Conservation (phyloP, 2,329 filamentous ascomycete species). For the Aspergillus glaucus region DNA sequence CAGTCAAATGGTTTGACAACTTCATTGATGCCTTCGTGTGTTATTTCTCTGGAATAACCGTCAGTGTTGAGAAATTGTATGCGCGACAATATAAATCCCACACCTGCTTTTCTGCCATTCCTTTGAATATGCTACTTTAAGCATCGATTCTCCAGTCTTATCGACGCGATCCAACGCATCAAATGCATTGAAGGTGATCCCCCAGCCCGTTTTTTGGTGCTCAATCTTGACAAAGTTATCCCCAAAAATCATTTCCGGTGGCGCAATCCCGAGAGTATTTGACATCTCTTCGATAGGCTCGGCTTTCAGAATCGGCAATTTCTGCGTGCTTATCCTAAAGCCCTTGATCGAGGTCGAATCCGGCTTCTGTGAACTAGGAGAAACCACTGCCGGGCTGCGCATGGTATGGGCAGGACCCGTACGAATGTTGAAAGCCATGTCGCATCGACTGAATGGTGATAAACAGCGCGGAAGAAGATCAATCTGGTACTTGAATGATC, state of each 20-base stretch:
- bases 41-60: conserved; percentile 56
- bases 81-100: conserved; percentile 12
- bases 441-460: not conserved
- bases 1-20: conserved; percentile 96
- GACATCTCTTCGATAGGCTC: conserved; percentile 83
- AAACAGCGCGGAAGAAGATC: conserved; percentile 1
- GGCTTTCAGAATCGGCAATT: conserved; percentile 90
- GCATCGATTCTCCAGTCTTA: conserved; percentile 85
- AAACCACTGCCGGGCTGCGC: conserved; percentile 51
- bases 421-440: conserved; percentile 11
- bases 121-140: conserved; percentile 86
- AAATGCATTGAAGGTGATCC: conserved; percentile 72
- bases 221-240: conserved; percentile 78
- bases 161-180: conserved; percentile 87
- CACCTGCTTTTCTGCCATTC: conserved; percentile 72
- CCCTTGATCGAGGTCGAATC: conserved; percentile 57
- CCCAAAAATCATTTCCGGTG: conserved; percentile 98
- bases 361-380: conserved; percentile 39
- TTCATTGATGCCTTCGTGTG: conserved; percentile 80
- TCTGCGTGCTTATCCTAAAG: conserved; percentile 74
- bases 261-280: conserved; percentile 69
- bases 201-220: conserved; percentile 71
- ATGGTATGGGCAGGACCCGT: conserved; percentile 7
- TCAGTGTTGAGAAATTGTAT: not conserved
- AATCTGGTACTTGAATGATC: not conserved